These are phyloP conservation scores for Phytophthora pisi DNA, from an alignment of 352 stramenopile genomes.

Conservation along the genomic window DNA sequence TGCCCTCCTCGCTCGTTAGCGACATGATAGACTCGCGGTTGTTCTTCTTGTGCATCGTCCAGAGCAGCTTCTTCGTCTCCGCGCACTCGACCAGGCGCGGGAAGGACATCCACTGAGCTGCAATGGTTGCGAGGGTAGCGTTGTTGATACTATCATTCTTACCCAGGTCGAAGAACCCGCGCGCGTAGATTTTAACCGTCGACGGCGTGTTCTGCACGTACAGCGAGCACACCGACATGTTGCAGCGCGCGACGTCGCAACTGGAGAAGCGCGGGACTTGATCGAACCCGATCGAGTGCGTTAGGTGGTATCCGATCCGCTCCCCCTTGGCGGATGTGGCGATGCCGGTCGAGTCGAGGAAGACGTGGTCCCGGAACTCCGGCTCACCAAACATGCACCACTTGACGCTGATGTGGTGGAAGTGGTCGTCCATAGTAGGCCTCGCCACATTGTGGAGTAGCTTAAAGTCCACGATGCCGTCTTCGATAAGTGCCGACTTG, in stretches of 20 bases:
- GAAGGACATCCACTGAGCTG: conserved; percentile 23
- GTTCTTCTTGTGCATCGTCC: conserved; percentile 19
- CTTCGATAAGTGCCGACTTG: conserved; percentile 40
- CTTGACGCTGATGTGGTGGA: conserved; percentile 42
- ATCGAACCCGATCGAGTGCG: conserved; percentile 40
- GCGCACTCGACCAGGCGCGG: conserved; percentile 30
- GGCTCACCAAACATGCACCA: conserved; percentile 33
- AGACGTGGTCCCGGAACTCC: conserved; percentile 46
- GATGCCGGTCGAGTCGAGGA: conserved; percentile 44
- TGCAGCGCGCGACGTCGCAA: conserved; percentile 20
- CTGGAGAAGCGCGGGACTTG: conserved; percentile 21
- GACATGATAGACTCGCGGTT: conserved; percentile 23
- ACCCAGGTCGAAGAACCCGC: conserved; percentile 40
- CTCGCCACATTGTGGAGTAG: conserved; percentile 23
- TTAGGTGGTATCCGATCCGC: conserved; percentile 49
- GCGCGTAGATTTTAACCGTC: conserved; percentile 24
- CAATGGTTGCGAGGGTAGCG: conserved; percentile 19
- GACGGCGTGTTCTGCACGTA: conserved; percentile 19
- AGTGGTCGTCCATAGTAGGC: conserved; percentile 33
- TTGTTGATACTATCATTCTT: conserved; percentile 26
- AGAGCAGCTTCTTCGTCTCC: conserved; percentile 38
- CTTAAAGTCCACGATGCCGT: conserved; percentile 40
- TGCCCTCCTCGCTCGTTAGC: conserved; percentile 12
- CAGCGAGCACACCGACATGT: conserved; percentile 29
- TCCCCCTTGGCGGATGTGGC: conserved; percentile 28